Evolutionary conservation across 169 alveolate genomes (phyloP), one percentile per base, ranked within the genome.

Genomic region (Ichthyophthirius multifiliis): DNA sequence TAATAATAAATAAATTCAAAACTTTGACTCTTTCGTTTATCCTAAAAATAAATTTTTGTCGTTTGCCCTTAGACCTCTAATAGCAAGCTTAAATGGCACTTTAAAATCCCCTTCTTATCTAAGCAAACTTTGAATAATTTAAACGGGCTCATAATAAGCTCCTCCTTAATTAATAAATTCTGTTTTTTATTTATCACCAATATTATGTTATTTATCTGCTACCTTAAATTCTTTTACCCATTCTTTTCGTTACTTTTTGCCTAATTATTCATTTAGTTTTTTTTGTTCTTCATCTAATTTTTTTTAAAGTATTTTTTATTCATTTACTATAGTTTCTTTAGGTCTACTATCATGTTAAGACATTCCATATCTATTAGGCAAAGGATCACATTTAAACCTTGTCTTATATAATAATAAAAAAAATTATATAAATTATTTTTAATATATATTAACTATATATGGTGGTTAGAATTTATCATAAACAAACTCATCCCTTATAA

Each of bases 341-440:
- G 84, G 84, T 32, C 84, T 63, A 27, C 48, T 13, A 64, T 78
- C 84, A 44, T 65, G 78, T n/a, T 78, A 71, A 16, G 79, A 78
- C 78, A 78, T 78, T 34, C 46, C 43, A 65, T 78, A 75, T 43
- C 74, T 71, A 44, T 78, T 78, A 5, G 63, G 1, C 18, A 65
- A 35, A 1, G 84, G 62, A 16, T 78, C 84, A 18, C 78, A 64
- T 20, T 78, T 78, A 44, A 78, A 63, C 45, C 84, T 63, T 5
- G 78, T 64, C 84, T 44, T 41, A 15, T 10, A 15, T n/a, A 7
- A 64, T 43, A 31, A 43, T 41, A 30, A 65, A 1, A 34, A 35
- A 2, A 15, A 43, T 63, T 43, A 5, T 65, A 63, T 31, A 41
- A 64, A 2, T n/a, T 18, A 6, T 34, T 31, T 43, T 63, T 64